Base-by-base conservation (phyloP, 345 rosid genomes). In the Citrus hindsii region DNA sequence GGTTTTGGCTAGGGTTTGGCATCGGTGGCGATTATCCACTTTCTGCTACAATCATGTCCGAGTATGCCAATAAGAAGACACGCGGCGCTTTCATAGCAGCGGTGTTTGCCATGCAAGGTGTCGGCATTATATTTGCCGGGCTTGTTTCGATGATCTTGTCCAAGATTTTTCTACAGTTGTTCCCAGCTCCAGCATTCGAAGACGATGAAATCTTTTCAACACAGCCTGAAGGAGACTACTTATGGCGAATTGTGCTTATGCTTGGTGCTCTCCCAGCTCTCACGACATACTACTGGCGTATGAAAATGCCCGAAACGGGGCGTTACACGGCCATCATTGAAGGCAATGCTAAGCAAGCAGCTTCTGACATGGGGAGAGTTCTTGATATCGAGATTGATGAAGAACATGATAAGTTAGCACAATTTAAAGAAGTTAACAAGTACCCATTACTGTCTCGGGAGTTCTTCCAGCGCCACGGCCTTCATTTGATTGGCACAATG, bases 21-120 rank as follows among this genome's bases (percentile, higher is more conserved):
- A 87, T 93, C 13, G 97, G 98, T 0, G 97, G 98, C 9, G 98
- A 93, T 65, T 93, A 93, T 65, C 98, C 97, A 40, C 92, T 92
- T 55, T 94, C 97, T 0, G 93, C 97, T 48, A 87, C 93, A 0
- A 92, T 91, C 61, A 94, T 94, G 92, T 87, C 88, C 1, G 95
- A 92, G 77, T 89, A 92, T 58, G 90, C 90, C 0, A 90, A 88
- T 65, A 86, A 87, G 75, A 90, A 78, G 60, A 87, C 89, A 24
- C 87, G 92, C 0, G 90, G 94, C 5, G 82, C 86, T 5, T 90
- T 90, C 65, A 87, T 90, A 9, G 89, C 93, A 0, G 90, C 93
- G 0, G 93, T 90, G 37, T 88, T 90, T 33, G 93, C 93, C 0
- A 90, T 88, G 94, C 92, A 90, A 67, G 92, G 92, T 1, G 84